Percentiles rank a stretch among this genome's conserved stretches.
phyloP scores from a whole-genome alignment of 768 basidiomycete genomes.

The Russula lepida region DNA sequence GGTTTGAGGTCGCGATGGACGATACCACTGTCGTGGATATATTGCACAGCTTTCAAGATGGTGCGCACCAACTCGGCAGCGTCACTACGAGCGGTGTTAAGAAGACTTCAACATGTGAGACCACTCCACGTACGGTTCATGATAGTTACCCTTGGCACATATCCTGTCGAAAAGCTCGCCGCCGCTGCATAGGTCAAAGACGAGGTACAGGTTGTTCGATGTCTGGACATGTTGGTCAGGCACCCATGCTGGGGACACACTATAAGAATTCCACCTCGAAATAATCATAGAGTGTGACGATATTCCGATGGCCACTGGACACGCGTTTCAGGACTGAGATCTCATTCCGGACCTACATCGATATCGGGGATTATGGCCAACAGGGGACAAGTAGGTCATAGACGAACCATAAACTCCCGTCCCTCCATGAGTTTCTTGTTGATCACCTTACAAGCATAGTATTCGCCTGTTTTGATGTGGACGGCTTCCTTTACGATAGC shows the following conservation, averaged over 20 bases:
- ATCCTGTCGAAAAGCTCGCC: slow-evolving; percentile 99
- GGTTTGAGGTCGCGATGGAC: slow-evolving; percentile 97
- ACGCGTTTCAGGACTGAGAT: slow-evolving; percentile 91
- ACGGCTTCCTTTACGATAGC: slow-evolving; percentile 94
- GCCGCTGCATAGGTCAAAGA: slow-evolving; percentile 93
- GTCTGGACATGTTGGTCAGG: slow-evolving; percentile 41
- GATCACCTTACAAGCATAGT: slow-evolving; percentile 99
- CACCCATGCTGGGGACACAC: background rate
- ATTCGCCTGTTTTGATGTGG: slow-evolving; percentile 85
- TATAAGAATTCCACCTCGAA: slow-evolving; percentile 59
- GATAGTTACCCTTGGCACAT: slow-evolving; percentile 95
- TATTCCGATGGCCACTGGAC: slow-evolving; percentile 82
- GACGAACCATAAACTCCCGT: slow-evolving; percentile 87
- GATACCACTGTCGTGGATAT: slow-evolving; percentile 86
- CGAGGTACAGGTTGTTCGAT: slow-evolving; percentile 86
- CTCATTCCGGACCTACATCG: slow-evolving; percentile 81
- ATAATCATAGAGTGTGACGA: slow-evolving; percentile 93
- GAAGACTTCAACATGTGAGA: slow-evolving; percentile 20
- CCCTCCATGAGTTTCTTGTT: slow-evolving; percentile 99
- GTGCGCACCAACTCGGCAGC: slow-evolving; percentile 84
- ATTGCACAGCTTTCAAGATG: slow-evolving; percentile 79
- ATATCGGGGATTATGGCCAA: slow-evolving; percentile 9
- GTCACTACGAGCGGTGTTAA: slow-evolving; percentile 45
- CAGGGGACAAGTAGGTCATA: background rate
- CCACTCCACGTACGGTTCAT: slow-evolving; percentile 64